These are phyloP conservation scores for Adansonia madagascariensis DNA, from an alignment of 441 rosid genomes.

Conservation along the genomic window DNA sequence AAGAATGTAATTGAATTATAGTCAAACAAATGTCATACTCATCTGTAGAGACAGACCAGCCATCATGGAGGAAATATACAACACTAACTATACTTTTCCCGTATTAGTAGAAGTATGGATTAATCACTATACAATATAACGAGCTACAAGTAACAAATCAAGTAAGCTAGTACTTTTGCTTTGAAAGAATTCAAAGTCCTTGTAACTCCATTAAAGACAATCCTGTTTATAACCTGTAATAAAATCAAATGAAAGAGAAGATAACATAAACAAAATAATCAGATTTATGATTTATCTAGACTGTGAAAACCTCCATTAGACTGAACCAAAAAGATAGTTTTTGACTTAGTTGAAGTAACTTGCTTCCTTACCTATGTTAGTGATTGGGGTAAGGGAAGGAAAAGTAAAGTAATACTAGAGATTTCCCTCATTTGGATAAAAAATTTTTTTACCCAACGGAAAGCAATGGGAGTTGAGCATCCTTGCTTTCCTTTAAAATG, in stretches of 20 bases:
- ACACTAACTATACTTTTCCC: neutral
- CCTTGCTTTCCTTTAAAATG: no score
- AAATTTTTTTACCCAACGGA: no score
- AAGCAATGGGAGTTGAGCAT: no score
- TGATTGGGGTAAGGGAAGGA: no score
- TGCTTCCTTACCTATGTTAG: neutral
- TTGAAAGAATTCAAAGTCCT: neutral
- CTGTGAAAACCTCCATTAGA: neutral
- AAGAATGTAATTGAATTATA: conserved; percentile 16
- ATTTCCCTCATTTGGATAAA: no score
- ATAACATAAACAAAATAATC: neutral
- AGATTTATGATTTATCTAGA: neutral
- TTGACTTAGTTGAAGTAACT: conserved; percentile 4
- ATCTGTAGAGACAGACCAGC: neutral
- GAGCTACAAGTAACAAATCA: neutral
- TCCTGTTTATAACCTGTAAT: neutral
- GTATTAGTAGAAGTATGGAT: neutral
- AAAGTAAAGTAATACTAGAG: no score
- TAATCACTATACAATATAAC: neutral
- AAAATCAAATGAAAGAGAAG: neutral
- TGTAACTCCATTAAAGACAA: neutral
- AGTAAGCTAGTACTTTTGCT: no score
- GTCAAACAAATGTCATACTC: conserved; percentile 8
- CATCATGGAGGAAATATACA: neutral
- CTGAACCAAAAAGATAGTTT: neutral